These are phyloP conservation scores for Syzygium syzygioides DNA, from an alignment of 441 rosid species.

Conservation along the genomic window DNA sequence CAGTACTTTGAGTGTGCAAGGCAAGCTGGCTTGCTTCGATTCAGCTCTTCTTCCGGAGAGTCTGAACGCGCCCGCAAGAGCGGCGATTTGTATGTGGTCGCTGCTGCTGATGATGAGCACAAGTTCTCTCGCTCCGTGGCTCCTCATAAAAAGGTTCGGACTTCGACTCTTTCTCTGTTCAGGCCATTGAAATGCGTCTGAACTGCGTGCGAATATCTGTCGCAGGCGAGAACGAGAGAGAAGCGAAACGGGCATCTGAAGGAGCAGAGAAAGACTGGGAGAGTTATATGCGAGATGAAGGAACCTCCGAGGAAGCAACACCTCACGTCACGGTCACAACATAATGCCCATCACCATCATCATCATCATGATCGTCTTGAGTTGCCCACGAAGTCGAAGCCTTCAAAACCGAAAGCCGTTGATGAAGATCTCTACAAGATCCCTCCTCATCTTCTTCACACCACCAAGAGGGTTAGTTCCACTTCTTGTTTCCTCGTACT, in stretches of 20 bases:
- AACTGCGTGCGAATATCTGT: not conserved
- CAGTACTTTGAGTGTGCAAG: not conserved
- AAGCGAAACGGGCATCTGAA: conserved; percentile 36
- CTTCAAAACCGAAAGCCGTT: conserved; percentile 38
- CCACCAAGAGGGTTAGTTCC: conserved; percentile 51
- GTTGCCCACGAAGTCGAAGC: conserved; percentile 3
- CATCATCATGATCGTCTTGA: not conserved
- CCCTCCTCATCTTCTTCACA: conserved; percentile 61
- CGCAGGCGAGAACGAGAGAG: conserved; percentile 35
- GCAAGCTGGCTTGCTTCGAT: conserved; percentile 58
- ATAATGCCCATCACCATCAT: not conserved
- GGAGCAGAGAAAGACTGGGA: conserved; percentile 53
- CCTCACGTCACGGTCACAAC: not conserved
- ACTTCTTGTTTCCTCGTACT: not conserved
- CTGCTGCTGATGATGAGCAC: conserved; percentile 12
- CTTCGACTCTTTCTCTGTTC: not conserved
- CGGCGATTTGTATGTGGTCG: conserved; percentile 24
- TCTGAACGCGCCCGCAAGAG: conserved; percentile 21
- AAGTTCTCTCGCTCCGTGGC: conserved; percentile 21
- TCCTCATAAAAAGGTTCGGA: conserved; percentile 27
- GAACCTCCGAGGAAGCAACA: conserved; percentile 36
- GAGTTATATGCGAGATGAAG: conserved; percentile 46
- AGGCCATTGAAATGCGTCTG: not conserved
- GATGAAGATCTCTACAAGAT: conserved; percentile 80
- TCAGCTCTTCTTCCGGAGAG: conserved; percentile 63